Evolutionary conservation across 2,329 filamentous ascomycete genomes (phyloP).

Genomic region (Diaporthe vaccinii): DNA sequence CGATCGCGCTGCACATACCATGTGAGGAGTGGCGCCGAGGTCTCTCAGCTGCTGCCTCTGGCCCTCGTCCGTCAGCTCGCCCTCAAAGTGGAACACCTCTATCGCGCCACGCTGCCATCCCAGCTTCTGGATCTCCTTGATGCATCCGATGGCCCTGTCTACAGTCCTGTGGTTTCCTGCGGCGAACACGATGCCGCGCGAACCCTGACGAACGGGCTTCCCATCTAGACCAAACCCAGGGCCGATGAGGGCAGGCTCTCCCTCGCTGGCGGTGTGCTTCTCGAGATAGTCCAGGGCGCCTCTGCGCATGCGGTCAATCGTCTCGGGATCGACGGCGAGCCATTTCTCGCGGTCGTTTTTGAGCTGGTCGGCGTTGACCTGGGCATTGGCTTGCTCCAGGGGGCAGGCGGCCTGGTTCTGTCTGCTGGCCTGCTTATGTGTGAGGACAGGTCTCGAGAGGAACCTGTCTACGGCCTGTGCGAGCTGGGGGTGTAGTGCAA

Average conservation of each 20-base stretch:
- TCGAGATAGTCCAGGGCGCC: conserved; percentile 36
- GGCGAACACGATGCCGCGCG: conserved; percentile 37
- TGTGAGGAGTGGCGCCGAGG: conserved; percentile 34
- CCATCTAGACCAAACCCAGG: conserved; percentile 27
- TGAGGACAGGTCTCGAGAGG: conserved; percentile 36
- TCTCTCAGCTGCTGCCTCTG: conserved; percentile 27
- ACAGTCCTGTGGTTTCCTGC: conserved; percentile 39
- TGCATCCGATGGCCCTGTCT: conserved; percentile 29
- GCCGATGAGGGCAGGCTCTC: conserved; percentile 32
- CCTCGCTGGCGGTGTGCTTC: conserved; percentile 13
- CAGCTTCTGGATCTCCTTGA: conserved; percentile 37
- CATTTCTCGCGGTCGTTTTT: conserved; percentile 32
- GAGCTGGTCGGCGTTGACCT: conserved; percentile 41
- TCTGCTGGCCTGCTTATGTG: conserved; percentile 31
- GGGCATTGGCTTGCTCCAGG: conserved; percentile 25
- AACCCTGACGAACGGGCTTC: conserved; percentile 16
- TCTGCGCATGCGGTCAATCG: conserved; percentile 30
- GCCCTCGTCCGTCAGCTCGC: conserved; percentile 34
- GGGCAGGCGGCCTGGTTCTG: conserved; percentile 39
- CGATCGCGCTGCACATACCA: conserved; percentile 15
- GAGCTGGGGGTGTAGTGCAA: conserved; percentile 21
- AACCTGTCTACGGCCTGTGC: conserved; percentile 29
- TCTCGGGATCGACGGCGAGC: conserved; percentile 19
- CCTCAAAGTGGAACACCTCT: conserved; percentile 41
- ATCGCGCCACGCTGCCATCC: conserved; percentile 37